Evolutionary conservation across 2,329 filamentous ascomycete species (phyloP), one percentile per base, ranked within the genome.

Genomic region (Penicillium sp.): DNA sequence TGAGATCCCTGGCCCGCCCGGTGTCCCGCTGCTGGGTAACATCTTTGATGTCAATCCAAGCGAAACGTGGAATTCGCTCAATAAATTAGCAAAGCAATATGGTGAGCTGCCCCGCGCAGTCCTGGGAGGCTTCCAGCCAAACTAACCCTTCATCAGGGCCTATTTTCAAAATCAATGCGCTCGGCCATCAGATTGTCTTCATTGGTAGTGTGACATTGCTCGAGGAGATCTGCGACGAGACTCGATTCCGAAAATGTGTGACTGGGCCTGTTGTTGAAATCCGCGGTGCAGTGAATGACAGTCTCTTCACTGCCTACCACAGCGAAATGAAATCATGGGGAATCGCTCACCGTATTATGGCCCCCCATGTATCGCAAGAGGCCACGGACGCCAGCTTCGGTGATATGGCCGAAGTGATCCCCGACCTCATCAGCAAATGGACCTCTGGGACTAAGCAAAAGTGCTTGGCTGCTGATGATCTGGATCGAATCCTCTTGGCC

Each of bases 181-280:
- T 75, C 2, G 65, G 63, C 6, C 58, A 67, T 4, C 70, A 73
- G 7, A 61, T 73, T 13, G 71, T 83, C 39, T 68, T 84, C 47
- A 69, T 79, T 42, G 75, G 72, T 34, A 78, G 71, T 35, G 73
- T 77, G 25, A 76, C 75, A 37, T 67, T 86, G 0, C 68, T 85
- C 28, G 75, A 84, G 45, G 83, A 88, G 59, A 63, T 80, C 12
- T 86, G 81, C 58, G 80, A 88, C 51, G 81, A 88, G 65, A 80
- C 73, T 49, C 74, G 82, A 13, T 86, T 88, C 62, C 66, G 61
- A 25, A 69, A 69, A 58, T 64, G 59, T 46, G 65, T 75, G 25
- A 86, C 86, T 56, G 65, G 64, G 6, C 71, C 74, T 0, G 67
- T 85, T 2, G 57, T 69, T 7, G 64, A 84, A 60, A 74, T 88